These are phyloP conservation scores for Eutrema yunnanense DNA, from an alignment of 345 rosid species.

Conservation along the genomic window DNA sequence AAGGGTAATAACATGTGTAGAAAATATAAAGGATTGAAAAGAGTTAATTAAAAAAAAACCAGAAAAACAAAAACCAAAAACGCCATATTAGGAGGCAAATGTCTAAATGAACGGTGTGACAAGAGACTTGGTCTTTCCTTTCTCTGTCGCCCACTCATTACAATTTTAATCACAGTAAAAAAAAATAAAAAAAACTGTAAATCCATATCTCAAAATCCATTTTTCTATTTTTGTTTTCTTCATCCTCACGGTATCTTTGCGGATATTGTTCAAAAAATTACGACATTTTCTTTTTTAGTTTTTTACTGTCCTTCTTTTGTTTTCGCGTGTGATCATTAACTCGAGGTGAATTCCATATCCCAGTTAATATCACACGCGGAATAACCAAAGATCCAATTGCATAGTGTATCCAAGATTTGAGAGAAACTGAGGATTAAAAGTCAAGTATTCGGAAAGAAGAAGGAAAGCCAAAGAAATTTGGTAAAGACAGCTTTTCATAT, in stretches of 20 bases:
- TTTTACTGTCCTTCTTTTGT: neutral
- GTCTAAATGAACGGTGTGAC: conserved; percentile 23
- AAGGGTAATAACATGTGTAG: neutral
- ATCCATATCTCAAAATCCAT: neutral
- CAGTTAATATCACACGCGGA: conserved; percentile 29
- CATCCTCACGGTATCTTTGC: neutral
- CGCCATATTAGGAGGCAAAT: neutral
- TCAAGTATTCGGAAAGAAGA: neutral
- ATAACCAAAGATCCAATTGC: neutral
- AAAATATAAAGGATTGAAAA: neutral
- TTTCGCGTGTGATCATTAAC: conserved; percentile 33
- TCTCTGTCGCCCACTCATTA: conserved; percentile 16
- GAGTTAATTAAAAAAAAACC: neutral
- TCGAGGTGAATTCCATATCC: neutral
- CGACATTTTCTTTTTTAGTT: neutral
- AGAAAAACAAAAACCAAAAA: neutral
- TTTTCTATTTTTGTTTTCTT: conserved; percentile 1
- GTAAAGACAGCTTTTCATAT: neutral
- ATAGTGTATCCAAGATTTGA: neutral
- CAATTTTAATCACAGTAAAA: conserved; percentile 5
- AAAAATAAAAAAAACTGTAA: conserved; percentile 17
- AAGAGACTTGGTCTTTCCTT: conserved; percentile 20
- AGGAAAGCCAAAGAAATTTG: neutral
- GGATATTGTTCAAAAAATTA: neutral
- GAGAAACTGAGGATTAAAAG: neutral